Evolutionary conservation across 345 rosid genomes (phyloP), one percentile per base, ranked within the genome.

Genomic region (Psidium friedrichsthalianum): DNA sequence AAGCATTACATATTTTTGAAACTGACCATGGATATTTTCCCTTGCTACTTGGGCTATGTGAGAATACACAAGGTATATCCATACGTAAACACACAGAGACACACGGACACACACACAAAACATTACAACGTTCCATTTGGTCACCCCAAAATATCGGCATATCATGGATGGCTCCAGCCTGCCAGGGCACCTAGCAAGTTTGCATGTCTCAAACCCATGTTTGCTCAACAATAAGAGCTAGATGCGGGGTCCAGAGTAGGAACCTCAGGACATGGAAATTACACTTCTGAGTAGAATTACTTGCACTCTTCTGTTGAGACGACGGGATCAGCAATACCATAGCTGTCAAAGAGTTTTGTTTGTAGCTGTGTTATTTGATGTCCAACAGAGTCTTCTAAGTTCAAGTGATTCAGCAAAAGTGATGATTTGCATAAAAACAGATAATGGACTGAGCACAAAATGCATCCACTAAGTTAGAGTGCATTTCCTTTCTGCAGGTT

Each of bases 401-500:
- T 69, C 47, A 32, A 32, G 78, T 69, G 78, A 69, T 18, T 32
- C 44, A 32, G 47, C 78, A 69, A 32, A n/a, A 69, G 11, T 16
- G 78, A 32, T 69, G 11, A 16, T 69, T 69, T 69, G 47, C 44
- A 4, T 32, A 69, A 69, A n/a, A 44, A 69, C 78, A 18, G 78
- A 69, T 69, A 69, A 32, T 69, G 44, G 44, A 69, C 47, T 69
- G 47, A 69, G 78, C 78, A 69, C 76, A 1, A 32, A n/a, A 32
- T 69, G 78, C 47, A 32, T 18, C 44, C 44, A 69, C 11, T 69
- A 32, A 69, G 47, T 64, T 16, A 69, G 44, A 83, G 40, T 82
- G 51, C n/a, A 56, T 85, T 88, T 49, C 56, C 80, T 52, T 54
- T 87, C 52, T 84, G 74, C 92, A 97, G 99, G 99, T 87, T 93